phyloP scores from a whole-genome alignment of 805 yeast species.

The Yarrowia keelungensis region DNA sequence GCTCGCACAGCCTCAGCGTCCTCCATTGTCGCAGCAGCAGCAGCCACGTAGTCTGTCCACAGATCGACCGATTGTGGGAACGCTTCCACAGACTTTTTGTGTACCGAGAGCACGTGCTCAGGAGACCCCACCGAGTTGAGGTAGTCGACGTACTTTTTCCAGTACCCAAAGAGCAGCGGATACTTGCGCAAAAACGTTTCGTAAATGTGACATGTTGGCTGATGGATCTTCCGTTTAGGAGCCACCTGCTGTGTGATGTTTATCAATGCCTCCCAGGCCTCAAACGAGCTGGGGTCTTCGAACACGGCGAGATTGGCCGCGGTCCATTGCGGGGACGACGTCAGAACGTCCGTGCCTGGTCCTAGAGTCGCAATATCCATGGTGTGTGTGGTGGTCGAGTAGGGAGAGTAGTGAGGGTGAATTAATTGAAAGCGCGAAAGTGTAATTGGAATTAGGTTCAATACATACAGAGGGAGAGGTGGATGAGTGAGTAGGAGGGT shows the following conservation, averaged over 20 bases:
- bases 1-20: slow-evolving; percentile 38
- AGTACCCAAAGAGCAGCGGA: slow-evolving; percentile 54
- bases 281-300: slow-evolving; percentile 29
- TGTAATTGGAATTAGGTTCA: not conserved
- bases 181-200: slow-evolving; percentile 48
- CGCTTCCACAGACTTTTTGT: slow-evolving; percentile 48
- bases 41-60: slow-evolving; percentile 47
- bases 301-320: slow-evolving; percentile 27
- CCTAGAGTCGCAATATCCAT: slow-evolving; percentile 28
- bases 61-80: slow-evolving; percentile 49
- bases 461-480: no score
- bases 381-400: not conserved
- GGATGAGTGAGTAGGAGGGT: no score
- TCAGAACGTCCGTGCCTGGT: slow-evolving; percentile 5
- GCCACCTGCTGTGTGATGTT: slow-evolving; percentile 17
- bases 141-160: slow-evolving; percentile 52
- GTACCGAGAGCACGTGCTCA: slow-evolving; percentile 42
- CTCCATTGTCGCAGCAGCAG: slow-evolving; percentile 33
- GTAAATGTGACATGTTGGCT: slow-evolving; percentile 8
- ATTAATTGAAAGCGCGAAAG: not conserved
- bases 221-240: not conserved
- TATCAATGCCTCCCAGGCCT: slow-evolving; percentile 27
- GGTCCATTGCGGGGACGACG: slow-evolving; percentile 30
- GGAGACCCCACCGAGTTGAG: slow-evolving; percentile 42
- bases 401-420: not conserved